These are phyloP conservation scores for Pleurotus platypus DNA, from an alignment of 768 basidiomycete species.

Conservation along the genomic window DNA sequence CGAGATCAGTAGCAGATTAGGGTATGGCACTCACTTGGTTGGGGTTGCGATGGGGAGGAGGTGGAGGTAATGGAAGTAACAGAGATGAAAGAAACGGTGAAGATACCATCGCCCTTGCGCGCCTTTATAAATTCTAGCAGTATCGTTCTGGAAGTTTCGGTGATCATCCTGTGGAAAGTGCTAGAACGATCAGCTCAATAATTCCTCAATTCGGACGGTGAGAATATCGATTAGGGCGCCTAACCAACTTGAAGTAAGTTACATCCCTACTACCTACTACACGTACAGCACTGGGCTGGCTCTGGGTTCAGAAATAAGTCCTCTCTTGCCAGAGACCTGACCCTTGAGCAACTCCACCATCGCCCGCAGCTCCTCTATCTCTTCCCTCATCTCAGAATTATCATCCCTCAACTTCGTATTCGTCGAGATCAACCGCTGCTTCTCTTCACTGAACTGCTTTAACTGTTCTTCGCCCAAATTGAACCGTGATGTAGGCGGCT, in stretches of 20 bases:
- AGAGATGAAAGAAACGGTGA: slow-evolving; percentile 17
- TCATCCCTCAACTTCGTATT: slow-evolving; percentile 56
- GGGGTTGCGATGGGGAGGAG: slow-evolving; percentile 18
- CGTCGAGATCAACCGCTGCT: slow-evolving; percentile 38
- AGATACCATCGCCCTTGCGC: slow-evolving; percentile 6
- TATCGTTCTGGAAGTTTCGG: slow-evolving; percentile 42
- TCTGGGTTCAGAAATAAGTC: slow-evolving; percentile 43
- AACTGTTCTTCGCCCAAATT: slow-evolving; percentile 19
- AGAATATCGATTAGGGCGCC: not conserved
- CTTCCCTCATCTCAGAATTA: slow-evolving; percentile 44
- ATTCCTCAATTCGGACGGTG: slow-evolving; percentile 3
- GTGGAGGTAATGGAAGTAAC: slow-evolving; percentile 18
- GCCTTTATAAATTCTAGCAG: slow-evolving; percentile 32
- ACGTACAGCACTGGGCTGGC: slow-evolving; percentile 32
- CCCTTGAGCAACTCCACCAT: slow-evolving; percentile 68
- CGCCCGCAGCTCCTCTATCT: slow-evolving; percentile 59
- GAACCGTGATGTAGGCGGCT: not conserved
- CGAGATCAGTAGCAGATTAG: not conserved
- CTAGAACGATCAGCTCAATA: slow-evolving; percentile 7
- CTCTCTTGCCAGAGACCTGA: slow-evolving; percentile 43
- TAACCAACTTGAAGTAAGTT: not conserved
- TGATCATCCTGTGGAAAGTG: not conserved
- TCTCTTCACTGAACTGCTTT: slow-evolving; percentile 44
- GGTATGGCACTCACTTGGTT: slow-evolving; percentile 8
- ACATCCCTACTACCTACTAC: not conserved